Evolutionary conservation across 148 eudicot genomes (phyloP), one percentile per base, ranked within the genome.

Genomic region (Oxyria digyna): DNA sequence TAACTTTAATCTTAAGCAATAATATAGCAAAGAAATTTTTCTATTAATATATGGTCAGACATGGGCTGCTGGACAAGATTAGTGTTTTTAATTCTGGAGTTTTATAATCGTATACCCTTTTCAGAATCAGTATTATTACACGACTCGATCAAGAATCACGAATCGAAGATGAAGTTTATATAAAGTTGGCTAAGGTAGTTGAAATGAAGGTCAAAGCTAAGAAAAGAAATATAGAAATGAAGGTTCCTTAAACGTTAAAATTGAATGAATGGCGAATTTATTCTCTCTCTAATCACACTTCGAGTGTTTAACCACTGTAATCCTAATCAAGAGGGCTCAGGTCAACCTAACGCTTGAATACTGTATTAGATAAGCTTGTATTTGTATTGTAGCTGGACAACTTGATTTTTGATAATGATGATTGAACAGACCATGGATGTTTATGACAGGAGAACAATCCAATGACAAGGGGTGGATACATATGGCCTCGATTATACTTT

Each of bases 371-470:
- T 21, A 50, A 18, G 26, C 26, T 20, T 50, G 62, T 24, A 24
- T 59, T 23, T 59, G 64, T 27, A 59, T 59, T 59, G n/a, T 29
- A 59, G 37, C 37, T 27, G 37, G 14, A 14, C 15, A 54, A 54
- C 12, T 29, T 29, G 18, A 59, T n/a, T 13, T 24, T 26, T 29
- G 65, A 59, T 15, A 59, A 29, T 59, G 64, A 57, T 14, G 27
- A 57, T 57, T 57, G 14, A 57, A 29, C 64, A 57, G 8, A 57
- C 64, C 64, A 13, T 57, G 8, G 35, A 13, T 57, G 35, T 57
- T 57, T 26, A 31, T 27, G 65, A 59, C 65, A 59, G 65, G 20
- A 59, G 35, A n/a, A n/a, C n/a, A n/a, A n/a, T n/a, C n/a, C n/a
- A n/a, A n/a, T n/a, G n/a, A n/a, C n/a, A n/a, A n/a, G 29, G 29